Conservation (phyloP, 352 stramenopile genomes). For the Globisporangium spinosum region DNA sequence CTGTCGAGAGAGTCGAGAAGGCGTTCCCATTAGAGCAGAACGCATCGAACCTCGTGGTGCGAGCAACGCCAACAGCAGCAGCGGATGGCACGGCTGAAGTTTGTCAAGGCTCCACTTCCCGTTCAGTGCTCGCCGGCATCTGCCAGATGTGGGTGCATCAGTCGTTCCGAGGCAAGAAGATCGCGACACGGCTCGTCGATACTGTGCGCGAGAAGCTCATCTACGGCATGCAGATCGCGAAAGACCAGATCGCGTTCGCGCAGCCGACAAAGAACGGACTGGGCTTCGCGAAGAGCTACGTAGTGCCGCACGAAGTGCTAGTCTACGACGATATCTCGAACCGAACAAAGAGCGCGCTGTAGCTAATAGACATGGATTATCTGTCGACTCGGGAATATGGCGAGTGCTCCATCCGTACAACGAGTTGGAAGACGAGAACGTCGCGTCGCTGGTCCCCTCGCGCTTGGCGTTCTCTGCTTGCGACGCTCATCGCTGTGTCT, state of each 20-base stretch:
- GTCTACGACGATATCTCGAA: constrained; percentile 35
- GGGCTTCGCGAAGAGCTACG: constrained; percentile 56
- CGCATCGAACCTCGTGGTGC: constrained; percentile 9
- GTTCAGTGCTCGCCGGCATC: constrained; percentile 42
- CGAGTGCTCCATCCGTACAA: no score
- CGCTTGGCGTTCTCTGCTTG: no score
- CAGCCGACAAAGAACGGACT: constrained; percentile 69
- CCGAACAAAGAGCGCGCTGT: background rate
- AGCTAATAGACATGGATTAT: background rate
- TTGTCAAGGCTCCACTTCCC: background rate
- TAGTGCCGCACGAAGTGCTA: constrained; percentile 42
- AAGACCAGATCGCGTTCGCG: constrained; percentile 54
- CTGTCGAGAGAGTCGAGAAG: constrained; percentile 44
- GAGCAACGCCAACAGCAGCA: background rate
- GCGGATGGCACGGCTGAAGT: background rate
- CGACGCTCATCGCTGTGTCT: no score
- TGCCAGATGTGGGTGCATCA: constrained; percentile 76
- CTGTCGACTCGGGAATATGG: background rate
- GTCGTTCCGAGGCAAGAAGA: constrained; percentile 35
- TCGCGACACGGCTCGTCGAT: constrained; percentile 63
- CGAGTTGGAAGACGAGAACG: no score
- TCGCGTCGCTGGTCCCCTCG: no score
- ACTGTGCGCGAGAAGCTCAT: constrained; percentile 61
- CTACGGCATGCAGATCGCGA: constrained; percentile 60
- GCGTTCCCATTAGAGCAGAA: constrained; percentile 34